Base-by-base conservation (phyloP, 2,329 filamentous ascomycete species). In the Diplodia seriata region DNA sequence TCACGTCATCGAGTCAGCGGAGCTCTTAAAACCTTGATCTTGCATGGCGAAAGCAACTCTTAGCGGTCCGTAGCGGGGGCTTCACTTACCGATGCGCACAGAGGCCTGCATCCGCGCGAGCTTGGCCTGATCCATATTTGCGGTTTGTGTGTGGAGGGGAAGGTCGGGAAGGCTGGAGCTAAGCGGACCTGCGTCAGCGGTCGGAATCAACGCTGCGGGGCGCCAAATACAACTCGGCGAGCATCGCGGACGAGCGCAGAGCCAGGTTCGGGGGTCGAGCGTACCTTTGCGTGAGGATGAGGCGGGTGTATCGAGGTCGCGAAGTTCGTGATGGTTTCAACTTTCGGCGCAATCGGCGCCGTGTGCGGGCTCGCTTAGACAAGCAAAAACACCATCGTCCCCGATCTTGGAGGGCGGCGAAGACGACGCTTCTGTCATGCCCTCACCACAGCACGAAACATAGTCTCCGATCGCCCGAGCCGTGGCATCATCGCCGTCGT, bases 81-180 rank as follows among this genome's bases (percentile, higher is more conserved):
- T 67, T 23, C 69, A 80, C 79, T 66, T 77, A 81, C 79, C 79
- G 74, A 81, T 81, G 72, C 79, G 79, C 72, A 81, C 79, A 72
- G 75, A 77, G 74, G 77, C 77, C 70, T 81, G 79, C 78, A 81
- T 80, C 71, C 77, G 76, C 73, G 79, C 79, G 74, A 81, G 76
- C 78, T 81, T 81, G 73, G 78, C 79, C 72, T 80, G 78, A 79
- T 81, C 79, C 79, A 81, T 81, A 76, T 74, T 80, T 79, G 77
- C 76, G 75, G 75, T 55, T 54, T 66, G 67, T 66, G 62, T 56
- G 40, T 36, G 54, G 61, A 59, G 51, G 33, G 40, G 57, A 61
- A 65, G 67, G 67, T 68, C 53, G 66, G 57, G 33, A 57, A 63
- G 66, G 66, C 50, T 63, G 57, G 57, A 64, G 66, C 50, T 56